phyloP scores from a whole-genome alignment of 345 rosid species.

The Ailanthus altissimus region DNA sequence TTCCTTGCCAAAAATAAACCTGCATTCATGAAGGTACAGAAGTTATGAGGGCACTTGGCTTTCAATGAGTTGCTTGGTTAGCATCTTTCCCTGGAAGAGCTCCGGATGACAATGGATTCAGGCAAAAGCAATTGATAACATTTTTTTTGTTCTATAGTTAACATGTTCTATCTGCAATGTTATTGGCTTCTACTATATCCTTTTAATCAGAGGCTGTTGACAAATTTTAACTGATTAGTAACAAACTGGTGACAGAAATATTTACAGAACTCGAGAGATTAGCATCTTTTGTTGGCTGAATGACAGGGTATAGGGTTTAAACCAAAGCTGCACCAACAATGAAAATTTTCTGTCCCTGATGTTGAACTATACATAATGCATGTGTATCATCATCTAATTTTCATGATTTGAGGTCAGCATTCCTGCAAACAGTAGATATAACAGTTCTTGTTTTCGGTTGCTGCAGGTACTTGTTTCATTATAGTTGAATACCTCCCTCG shows the following conservation, averaged over 20 bases:
- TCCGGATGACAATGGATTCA: constrained; percentile 3
- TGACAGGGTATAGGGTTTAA: neutral
- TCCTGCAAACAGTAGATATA: neutral
- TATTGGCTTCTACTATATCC: neutral
- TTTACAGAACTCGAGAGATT: neutral
- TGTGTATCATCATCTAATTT: neutral
- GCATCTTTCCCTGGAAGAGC: neutral
- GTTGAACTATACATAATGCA: neutral
- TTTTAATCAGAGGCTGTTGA: constrained; percentile 7
- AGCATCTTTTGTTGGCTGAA: neutral
- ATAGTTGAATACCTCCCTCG: neutral
- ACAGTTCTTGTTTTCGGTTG: constrained; percentile 1
- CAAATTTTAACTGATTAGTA: neutral
- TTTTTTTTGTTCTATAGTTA: neutral
- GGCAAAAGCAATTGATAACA: neutral
- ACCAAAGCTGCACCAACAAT: constrained; percentile 13
- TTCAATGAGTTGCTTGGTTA: neutral
- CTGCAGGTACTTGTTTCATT: constrained; percentile 16
- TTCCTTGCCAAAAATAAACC: constrained; percentile 3
- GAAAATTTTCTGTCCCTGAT: neutral
- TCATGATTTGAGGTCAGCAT: neutral
- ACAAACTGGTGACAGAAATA: neutral
- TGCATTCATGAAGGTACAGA: constrained; percentile 5
- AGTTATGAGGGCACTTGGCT: neutral
- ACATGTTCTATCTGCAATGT: neutral